These are phyloP conservation scores for Ilex asprella DNA, from an alignment of 257 asterid species.

Conservation along the genomic window DNA sequence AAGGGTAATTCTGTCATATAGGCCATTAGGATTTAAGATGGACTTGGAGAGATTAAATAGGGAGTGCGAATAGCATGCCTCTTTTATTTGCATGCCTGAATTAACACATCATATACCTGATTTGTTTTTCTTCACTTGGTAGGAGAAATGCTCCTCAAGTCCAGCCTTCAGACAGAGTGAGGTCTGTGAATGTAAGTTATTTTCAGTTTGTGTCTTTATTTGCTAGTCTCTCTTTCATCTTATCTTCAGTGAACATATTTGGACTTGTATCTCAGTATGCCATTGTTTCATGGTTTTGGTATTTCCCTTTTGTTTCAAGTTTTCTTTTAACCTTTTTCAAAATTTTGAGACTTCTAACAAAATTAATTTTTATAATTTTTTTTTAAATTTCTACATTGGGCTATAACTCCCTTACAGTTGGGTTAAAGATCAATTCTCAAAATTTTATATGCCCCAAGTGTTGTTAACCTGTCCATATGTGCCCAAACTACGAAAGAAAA, in stretches of 20 bases:
- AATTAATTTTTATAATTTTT: no score
- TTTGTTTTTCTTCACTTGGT: background rate
- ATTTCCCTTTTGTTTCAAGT: background rate
- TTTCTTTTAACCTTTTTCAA: background rate
- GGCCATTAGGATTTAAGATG: background rate
- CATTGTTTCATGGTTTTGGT: background rate
- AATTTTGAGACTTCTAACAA: background rate
- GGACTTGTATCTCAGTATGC: background rate
- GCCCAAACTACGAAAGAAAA: background rate
- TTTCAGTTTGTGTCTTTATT: background rate
- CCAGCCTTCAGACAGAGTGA: conserved; percentile 9
- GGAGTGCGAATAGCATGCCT: background rate
- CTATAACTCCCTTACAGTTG: no score
- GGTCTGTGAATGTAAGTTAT: conserved; percentile 13
- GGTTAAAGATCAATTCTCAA: no score
- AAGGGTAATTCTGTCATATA: background rate
- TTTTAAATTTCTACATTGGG: no score
- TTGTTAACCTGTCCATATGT: background rate
- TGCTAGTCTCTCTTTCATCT: background rate
- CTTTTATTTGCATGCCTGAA: background rate
- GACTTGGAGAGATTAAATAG: background rate
- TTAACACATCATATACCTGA: background rate
- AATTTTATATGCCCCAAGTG: no score
- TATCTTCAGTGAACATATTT: background rate
- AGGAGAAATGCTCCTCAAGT: conserved; percentile 17